These are phyloP conservation scores for Tritrichomonas musculus DNA, from an alignment of 208 protist genomes.

Conservation along the genomic window DNA sequence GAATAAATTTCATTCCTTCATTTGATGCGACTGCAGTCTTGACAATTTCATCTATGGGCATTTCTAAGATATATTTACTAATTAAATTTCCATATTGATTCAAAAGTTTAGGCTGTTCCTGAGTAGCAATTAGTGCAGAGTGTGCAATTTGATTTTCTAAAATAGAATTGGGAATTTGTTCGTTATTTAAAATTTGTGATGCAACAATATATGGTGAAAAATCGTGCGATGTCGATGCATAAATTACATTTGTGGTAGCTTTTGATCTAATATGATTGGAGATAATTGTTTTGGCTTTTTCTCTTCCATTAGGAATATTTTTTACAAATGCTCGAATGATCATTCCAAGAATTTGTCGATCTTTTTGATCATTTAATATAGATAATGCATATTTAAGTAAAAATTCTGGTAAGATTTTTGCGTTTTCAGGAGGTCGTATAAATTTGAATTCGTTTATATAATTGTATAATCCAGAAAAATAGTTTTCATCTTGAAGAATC, in stretches of 20 bases:
- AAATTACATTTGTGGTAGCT: background rate
- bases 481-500: no score
- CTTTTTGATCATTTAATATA: background rate
- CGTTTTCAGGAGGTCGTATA: background rate
- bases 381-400: background rate
- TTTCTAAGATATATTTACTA: background rate
- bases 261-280: background rate
- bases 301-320: background rate
- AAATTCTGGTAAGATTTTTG: background rate
- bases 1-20: no score
- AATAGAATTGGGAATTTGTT: background rate
- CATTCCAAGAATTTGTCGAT: background rate
- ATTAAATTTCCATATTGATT: background rate
- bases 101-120: background rate
- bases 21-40: no score
- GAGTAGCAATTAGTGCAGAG: background rate
- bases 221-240: background rate
- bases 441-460: background rate
- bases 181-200: background rate
- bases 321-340: background rate
- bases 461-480: no score
- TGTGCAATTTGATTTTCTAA: background rate
- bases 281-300: background rate
- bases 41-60: background rate
- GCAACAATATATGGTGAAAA: background rate